These are phyloP conservation scores for Wickerhamomyces sp. DNA, from an alignment of 1,139 yeast genomes.

Conservation along the genomic window DNA sequence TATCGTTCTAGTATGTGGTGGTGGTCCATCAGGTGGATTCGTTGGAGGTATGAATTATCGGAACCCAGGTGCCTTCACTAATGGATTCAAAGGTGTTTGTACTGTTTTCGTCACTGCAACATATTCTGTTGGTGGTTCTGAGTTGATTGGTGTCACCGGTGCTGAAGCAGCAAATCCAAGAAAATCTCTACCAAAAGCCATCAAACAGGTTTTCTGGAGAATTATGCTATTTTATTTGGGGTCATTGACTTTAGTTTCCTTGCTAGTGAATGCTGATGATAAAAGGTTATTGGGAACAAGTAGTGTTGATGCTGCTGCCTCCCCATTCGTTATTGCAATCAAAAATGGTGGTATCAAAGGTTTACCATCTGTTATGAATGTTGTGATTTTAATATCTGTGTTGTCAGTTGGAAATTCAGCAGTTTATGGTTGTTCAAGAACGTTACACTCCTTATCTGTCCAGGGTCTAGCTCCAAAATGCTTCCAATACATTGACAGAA, in stretches of 20 bases:
- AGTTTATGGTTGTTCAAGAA: constrained; percentile 68
- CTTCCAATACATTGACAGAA: constrained; percentile 67
- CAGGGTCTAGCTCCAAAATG: constrained; percentile 69
- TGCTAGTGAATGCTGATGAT: constrained; percentile 54
- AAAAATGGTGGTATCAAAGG: constrained; percentile 53
- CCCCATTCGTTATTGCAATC: constrained; percentile 67
- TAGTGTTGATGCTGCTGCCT: constrained; percentile 53
- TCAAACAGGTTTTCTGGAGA: constrained; percentile 69
- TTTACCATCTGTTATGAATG: constrained; percentile 62
- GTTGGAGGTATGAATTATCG: constrained; percentile 53
- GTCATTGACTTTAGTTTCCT: constrained; percentile 52
- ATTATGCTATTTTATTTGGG: constrained; percentile 56
- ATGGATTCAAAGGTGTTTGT: constrained; percentile 68
- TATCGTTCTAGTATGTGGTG: constrained; percentile 55
- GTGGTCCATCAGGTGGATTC: constrained; percentile 53
- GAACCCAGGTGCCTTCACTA: constrained; percentile 52
- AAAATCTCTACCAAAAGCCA: constrained; percentile 56
- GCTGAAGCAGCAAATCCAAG: constrained; percentile 75
- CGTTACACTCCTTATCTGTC: constrained; percentile 72
- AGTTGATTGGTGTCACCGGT: constrained; percentile 73
- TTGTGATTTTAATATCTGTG: constrained; percentile 60
- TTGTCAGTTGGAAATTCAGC: constrained; percentile 65
- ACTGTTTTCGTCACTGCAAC: constrained; percentile 75
- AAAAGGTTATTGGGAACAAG: constrained; percentile 37
- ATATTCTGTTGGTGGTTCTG: constrained; percentile 76